Evolutionary conservation across 331 rosid genomes (phyloP).

Genomic region (Quercus phellos): DNA sequence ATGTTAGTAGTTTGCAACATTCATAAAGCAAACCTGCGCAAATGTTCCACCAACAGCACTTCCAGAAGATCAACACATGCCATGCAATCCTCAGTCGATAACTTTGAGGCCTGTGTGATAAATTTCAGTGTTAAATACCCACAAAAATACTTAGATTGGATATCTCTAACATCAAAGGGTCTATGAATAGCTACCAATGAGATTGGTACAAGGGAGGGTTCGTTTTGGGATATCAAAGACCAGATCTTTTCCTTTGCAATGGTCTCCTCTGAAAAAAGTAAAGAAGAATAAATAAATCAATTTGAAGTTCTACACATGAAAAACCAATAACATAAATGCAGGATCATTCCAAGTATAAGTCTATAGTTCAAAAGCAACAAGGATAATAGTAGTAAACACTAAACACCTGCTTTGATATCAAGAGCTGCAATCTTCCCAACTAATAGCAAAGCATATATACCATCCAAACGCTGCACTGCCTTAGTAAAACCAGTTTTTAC

Average conservation of each 20-base stretch:
- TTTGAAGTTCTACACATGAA: conserved; percentile 4
- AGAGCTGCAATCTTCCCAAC: conserved; percentile 75
- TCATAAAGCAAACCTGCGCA: conserved; percentile 44
- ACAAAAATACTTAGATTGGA: neutral
- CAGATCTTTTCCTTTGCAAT: conserved; percentile 85
- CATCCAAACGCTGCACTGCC: conserved; percentile 91
- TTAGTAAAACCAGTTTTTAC: conserved; percentile 93
- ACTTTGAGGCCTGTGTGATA: conserved; percentile 67
- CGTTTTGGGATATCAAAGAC: conserved; percentile 79
- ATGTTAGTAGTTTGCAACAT: neutral
- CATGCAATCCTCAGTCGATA: conserved; percentile 72
- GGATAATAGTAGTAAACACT: neutral
- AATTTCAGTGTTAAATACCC: conserved; percentile 12
- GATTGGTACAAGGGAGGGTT: conserved; percentile 77
- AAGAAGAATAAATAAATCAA: conserved; percentile 1
- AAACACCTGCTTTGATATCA: conserved; percentile 91
- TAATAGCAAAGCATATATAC: conserved; percentile 78
- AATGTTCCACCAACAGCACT: conserved; percentile 68
- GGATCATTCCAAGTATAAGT: neutral
- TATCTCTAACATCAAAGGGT: conserved; percentile 9
- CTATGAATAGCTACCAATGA: conserved; percentile 52
- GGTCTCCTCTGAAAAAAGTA: conserved; percentile 54
- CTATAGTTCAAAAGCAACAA: neutral
- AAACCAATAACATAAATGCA: conserved; percentile 3
- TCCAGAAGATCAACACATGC: conserved; percentile 80